phyloP scores from a whole-genome alignment of 495 filamentous ascomycete genomes.

The Massariosphaeria phaeospora region DNA sequence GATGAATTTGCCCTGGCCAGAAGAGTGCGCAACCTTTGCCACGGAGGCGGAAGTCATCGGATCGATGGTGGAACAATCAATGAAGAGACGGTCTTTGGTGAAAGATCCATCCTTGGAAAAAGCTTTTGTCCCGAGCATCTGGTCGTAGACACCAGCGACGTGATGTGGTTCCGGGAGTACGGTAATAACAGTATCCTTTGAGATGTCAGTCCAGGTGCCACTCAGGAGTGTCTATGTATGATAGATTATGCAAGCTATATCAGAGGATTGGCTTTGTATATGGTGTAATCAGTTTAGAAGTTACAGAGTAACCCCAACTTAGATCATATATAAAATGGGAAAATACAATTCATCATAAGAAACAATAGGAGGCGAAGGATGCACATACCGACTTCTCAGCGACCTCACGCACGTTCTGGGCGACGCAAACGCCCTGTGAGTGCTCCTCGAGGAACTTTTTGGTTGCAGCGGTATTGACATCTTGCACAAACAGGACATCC shows the following conservation, averaged over 20 bases:
- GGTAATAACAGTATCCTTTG: conserved; percentile 41
- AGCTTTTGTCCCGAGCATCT: conserved; percentile 37
- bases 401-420: conserved; percentile 42
- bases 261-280: conserved; percentile 46
- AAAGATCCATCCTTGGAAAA: conserved; percentile 39
- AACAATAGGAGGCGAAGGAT: not conserved
- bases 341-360: conserved; percentile 35
- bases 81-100: conserved; percentile 36
- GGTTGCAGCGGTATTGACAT: conserved; percentile 44
- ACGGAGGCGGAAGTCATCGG: conserved; percentile 38
- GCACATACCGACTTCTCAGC: conserved; percentile 46
- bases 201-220: conserved; percentile 1
- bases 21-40: conserved; percentile 25
- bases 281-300: conserved; percentile 40
- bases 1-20: conserved; percentile 38
- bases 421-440: conserved; percentile 37
- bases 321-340: conserved; percentile 43
- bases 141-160: conserved; percentile 42
- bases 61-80: conserved; percentile 48
- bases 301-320: conserved; percentile 43
- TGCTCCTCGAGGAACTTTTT: conserved; percentile 40
- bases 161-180: conserved; percentile 42
- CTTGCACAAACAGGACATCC: conserved; percentile 45
- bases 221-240: not conserved
- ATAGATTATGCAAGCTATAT: conserved; percentile 3